phyloP scores from a whole-genome alignment of 164 flowering plant species.

The Dillenia turbinata region DNA sequence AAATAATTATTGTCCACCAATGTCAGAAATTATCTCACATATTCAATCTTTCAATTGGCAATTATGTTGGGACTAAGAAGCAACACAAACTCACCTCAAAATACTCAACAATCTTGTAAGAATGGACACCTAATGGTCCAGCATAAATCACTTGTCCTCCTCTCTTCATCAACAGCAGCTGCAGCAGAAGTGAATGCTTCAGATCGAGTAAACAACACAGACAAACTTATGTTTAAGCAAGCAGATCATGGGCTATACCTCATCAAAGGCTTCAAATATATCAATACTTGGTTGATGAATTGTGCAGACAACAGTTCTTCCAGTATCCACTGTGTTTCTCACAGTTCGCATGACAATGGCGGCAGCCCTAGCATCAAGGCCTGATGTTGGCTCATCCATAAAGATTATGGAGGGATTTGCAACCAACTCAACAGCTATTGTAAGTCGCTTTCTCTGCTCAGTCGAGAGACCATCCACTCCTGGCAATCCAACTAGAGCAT shows the following conservation, averaged over 20 bases:
- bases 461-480: conserved; percentile 65
- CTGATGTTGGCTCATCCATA: conserved; percentile 76
- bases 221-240: background rate
- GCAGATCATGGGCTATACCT: conserved; percentile 25
- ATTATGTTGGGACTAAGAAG: background rate
- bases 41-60: background rate
- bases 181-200: conserved; percentile 7
- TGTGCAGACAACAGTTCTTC: conserved; percentile 75
- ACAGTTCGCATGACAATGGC: conserved; percentile 77
- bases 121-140: conserved; percentile 63
- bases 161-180: conserved; percentile 83
- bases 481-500: conserved; percentile 63
- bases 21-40: too few relatives aligned
- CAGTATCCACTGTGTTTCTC: conserved; percentile 67
- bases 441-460: conserved; percentile 70
- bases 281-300: conserved; percentile 78
- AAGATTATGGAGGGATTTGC: conserved; percentile 74
- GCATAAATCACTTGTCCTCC: conserved; percentile 79
- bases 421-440: conserved; percentile 71
- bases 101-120: conserved; percentile 65
- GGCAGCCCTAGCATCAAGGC: conserved; percentile 68
- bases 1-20: too few relatives aligned
- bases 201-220: background rate
- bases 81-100: conserved; percentile 49
- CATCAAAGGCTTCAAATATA: conserved; percentile 78